Conservation (phyloP, 2,329 filamentous ascomycete species). For the Penicillium sp. region DNA sequence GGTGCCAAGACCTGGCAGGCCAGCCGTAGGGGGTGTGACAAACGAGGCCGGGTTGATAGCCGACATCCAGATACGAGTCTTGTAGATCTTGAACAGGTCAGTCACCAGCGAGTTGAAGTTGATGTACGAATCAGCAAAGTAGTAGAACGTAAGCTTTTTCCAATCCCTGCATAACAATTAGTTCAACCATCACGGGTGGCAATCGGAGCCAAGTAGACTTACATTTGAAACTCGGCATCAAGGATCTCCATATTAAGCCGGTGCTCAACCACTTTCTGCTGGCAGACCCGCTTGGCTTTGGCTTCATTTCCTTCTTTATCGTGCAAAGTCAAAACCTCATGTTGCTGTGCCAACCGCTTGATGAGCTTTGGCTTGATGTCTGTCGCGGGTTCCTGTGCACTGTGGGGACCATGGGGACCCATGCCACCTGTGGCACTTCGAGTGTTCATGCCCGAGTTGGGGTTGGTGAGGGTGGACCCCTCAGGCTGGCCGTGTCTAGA, state of each 20-base stretch:
- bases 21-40: constrained; percentile 68
- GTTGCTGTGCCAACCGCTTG: constrained; percentile 86
- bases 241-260: constrained; percentile 97
- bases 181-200: background rate
- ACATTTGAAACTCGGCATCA: constrained; percentile 98
- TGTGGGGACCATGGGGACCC: constrained; percentile 72
- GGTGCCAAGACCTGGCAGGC: constrained; percentile 67
- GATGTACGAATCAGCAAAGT: constrained; percentile 96
- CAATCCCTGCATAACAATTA: constrained; percentile 69
- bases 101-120: constrained; percentile 98
- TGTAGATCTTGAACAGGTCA: constrained; percentile 98
- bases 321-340: constrained; percentile 83
- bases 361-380: constrained; percentile 96
- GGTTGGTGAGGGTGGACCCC: constrained; percentile 41
- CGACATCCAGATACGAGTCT: constrained; percentile 99
- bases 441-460: constrained; percentile 59
- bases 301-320: constrained; percentile 98
- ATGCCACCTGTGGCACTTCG: constrained; percentile 74
- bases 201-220: constrained; percentile 45
- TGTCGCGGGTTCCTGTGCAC: constrained; percentile 67
- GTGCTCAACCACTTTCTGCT: constrained; percentile 94
- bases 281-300: constrained; percentile 93
- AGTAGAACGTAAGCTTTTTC: constrained; percentile 99
- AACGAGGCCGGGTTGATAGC: constrained; percentile 98
- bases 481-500: constrained; percentile 67